phyloP scores from a whole-genome alignment of 2,329 filamentous ascomycete species.

The Fusarium sp. region DNA sequence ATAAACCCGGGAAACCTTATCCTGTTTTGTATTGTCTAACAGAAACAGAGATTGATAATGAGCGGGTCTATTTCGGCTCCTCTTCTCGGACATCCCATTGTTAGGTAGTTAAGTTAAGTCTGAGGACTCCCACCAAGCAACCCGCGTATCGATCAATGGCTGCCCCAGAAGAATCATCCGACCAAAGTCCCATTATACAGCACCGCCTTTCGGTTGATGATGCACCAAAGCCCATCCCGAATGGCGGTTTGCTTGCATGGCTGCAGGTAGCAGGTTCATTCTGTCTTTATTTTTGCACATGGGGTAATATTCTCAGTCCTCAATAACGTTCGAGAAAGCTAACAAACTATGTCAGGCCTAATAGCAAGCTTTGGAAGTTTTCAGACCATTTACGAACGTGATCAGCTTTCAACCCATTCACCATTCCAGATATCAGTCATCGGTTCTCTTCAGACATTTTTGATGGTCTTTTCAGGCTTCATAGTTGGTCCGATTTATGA shows the following conservation, averaged over 20 bases:
- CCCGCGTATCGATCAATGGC: background rate
- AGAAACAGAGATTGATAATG: background rate
- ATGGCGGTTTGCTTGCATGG: constrained; percentile 37
- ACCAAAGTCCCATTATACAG: background rate
- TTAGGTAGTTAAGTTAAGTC: background rate
- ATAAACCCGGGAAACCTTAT: background rate
- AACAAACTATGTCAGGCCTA: constrained; percentile 9
- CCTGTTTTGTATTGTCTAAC: no score
- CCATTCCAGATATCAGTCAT: constrained; percentile 41
- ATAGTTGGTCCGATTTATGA: constrained; percentile 37
- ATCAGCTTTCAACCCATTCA: background rate
- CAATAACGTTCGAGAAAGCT: no score
- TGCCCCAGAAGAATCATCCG: background rate
- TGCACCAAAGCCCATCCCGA: background rate
- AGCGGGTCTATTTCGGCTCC: background rate
- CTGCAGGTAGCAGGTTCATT: constrained; percentile 38
- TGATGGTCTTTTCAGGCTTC: constrained; percentile 42
- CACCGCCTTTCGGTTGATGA: background rate
- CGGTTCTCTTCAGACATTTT: constrained; percentile 33
- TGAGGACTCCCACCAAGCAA: background rate
- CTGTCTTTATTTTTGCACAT: constrained; percentile 40
- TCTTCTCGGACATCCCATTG: no score
- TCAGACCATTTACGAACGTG: constrained; percentile 42
- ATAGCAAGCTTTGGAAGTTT: constrained; percentile 41
- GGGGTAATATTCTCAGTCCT: constrained; percentile 17